A percentile compares a stretch with the other conserved stretches of the same genome.
These are phyloP conservation scores for Lindgomyces ingoldianus DNA, from an alignment of 495 filamentous ascomycete species.

Conservation along the genomic window DNA sequence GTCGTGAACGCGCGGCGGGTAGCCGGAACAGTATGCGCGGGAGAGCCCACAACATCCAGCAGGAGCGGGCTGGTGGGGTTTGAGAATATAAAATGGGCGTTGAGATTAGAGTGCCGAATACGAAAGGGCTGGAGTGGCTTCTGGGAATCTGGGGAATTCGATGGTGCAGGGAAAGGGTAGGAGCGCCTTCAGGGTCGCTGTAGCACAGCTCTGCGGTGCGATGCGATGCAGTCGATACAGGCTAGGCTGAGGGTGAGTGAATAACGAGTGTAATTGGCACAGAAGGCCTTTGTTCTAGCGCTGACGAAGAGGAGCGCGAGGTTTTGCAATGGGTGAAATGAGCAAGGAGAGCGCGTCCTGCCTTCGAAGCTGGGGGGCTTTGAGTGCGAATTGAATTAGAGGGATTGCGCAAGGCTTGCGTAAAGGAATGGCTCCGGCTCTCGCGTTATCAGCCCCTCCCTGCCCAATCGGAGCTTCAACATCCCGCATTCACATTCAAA, in stretches of 20 bases:
- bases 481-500: too few species aligned
- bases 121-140: too few species aligned
- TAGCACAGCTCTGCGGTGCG: not conserved
- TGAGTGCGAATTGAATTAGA: too few species aligned
- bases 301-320: not conserved
- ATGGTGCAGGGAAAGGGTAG: not conserved
- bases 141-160: not conserved
- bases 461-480: not conserved
- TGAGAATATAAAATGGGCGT: too few species aligned
- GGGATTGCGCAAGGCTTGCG: not conserved
- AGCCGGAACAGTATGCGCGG: too few species aligned
- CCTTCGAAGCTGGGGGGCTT: too few species aligned
- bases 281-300: constrained; percentile 14
- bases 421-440: not conserved
- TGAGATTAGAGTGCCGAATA: too few species aligned
- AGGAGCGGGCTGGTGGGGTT: not conserved
- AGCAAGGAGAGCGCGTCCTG: too few species aligned
- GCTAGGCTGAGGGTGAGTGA: not conserved
- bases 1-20: not conserved
- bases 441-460: not conserved
- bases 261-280: constrained; percentile 23
- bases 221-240: not conserved
- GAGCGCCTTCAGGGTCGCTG: too few species aligned
- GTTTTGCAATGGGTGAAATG: not conserved
- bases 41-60: too few species aligned